These are phyloP conservation scores for Penicillium psychrofluorescens DNA, from an alignment of 495 filamentous ascomycete genomes.

Conservation along the genomic window DNA sequence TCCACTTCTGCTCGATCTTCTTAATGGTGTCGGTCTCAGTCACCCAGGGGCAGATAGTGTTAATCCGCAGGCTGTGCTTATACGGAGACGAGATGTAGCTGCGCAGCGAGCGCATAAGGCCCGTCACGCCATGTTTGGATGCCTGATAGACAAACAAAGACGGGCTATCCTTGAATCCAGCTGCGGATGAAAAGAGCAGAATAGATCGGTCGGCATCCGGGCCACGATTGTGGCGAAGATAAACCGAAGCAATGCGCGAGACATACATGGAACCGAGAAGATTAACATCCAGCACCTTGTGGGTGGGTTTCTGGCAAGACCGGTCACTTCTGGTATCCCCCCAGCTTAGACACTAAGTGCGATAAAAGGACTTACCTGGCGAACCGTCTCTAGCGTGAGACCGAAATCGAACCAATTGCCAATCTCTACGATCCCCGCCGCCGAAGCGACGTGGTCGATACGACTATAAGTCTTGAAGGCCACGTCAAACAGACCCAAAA, in stretches of 20 bases:
- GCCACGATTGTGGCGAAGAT: slow-evolving; percentile 37
- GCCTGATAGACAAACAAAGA: slow-evolving; percentile 42
- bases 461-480: slow-evolving; percentile 37
- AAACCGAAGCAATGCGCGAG: slow-evolving; percentile 36
- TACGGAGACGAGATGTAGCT: slow-evolving; percentile 28
- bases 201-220: slow-evolving; percentile 36
- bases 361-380: slow-evolving; percentile 18
- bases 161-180: slow-evolving; percentile 41
- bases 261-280: slow-evolving; percentile 42
- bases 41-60: slow-evolving; percentile 50
- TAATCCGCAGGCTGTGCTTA: slow-evolving; percentile 39
- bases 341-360: too few relatives aligned
- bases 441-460: slow-evolving; percentile 46
- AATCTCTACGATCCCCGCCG: slow-evolving; percentile 42
- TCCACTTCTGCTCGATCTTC: slow-evolving; percentile 36
- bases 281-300: slow-evolving; percentile 42
- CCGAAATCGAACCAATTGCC: slow-evolving; percentile 40
- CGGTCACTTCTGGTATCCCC: slow-evolving; percentile 8
- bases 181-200: slow-evolving; percentile 34
- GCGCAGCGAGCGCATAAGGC: slow-evolving; percentile 41
- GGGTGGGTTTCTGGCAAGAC: slow-evolving; percentile 32
- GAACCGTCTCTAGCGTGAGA: slow-evolving; percentile 24
- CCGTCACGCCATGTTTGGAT: slow-evolving; percentile 43
- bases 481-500: slow-evolving; percentile 36
- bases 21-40: slow-evolving; percentile 37